A percentile compares a stretch with the other conserved stretches of the same genome.
phyloP scores from a whole-genome alignment of 2,329 filamentous ascomycete species.

The Dactylonectria estremocensis region DNA sequence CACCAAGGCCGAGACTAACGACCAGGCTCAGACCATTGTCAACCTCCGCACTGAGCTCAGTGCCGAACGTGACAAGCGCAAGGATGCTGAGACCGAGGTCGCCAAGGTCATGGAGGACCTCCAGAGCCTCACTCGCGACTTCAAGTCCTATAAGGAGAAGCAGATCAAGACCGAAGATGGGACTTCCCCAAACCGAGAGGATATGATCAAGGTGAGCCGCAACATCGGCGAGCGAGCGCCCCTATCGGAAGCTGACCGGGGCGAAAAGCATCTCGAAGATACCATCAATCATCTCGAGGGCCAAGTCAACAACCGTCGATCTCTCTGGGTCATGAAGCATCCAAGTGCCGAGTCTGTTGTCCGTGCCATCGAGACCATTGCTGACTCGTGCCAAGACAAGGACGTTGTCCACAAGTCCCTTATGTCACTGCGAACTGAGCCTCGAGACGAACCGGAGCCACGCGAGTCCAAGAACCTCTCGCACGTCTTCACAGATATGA shows the following conservation, averaged over 20 bases:
- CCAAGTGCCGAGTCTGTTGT: constrained; percentile 50
- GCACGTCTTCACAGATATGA: constrained; percentile 33
- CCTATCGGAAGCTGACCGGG: neutral
- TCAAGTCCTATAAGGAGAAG: constrained; percentile 50
- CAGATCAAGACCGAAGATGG: constrained; percentile 37
- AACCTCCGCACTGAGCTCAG: constrained; percentile 52
- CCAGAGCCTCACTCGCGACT: constrained; percentile 47
- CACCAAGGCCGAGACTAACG: constrained; percentile 53
- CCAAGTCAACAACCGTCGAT: constrained; percentile 55
- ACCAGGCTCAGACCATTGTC: constrained; percentile 52
- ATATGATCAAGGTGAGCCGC: constrained; percentile 51
- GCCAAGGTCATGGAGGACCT: constrained; percentile 48
- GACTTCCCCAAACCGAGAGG: constrained; percentile 42
- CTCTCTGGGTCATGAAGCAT: constrained; percentile 56
- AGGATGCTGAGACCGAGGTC: constrained; percentile 47
- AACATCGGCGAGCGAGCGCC: too few species aligned
- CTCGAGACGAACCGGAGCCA: constrained; percentile 25
- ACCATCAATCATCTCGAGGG: constrained; percentile 54
- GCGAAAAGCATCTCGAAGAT: constrained; percentile 50
- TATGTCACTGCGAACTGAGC: constrained; percentile 45
- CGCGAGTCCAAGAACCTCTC: constrained; percentile 37
- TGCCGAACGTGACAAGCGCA: constrained; percentile 51
- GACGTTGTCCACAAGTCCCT: constrained; percentile 47
- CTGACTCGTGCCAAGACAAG: constrained; percentile 49
- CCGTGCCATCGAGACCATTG: constrained; percentile 52